These are phyloP conservation scores for Alternaria arborescens DNA, from an alignment of 2,329 filamentous ascomycete species.

Conservation along the genomic window DNA sequence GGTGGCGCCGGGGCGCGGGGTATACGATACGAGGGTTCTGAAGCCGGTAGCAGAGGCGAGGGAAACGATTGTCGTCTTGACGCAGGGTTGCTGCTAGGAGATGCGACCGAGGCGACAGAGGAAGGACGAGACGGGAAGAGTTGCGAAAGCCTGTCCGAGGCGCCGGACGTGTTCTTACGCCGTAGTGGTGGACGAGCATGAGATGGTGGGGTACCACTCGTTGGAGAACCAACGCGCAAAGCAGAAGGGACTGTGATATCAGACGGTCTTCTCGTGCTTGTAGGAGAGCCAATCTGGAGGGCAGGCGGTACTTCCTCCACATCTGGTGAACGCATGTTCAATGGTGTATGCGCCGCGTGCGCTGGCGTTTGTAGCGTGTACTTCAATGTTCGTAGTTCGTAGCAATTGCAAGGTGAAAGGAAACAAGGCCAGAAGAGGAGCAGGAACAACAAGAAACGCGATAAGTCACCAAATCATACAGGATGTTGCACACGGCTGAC, in stretches of 20 bases:
- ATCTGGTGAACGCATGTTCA: slow-evolving; percentile 2
- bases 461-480: slow-evolving; percentile 1
- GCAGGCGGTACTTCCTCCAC: slow-evolving; percentile 44
- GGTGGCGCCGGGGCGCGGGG: slow-evolving; percentile 45
- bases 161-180: slow-evolving; percentile 41
- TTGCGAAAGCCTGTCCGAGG: slow-evolving; percentile 47
- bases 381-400: slow-evolving; percentile 2
- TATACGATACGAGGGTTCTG: slow-evolving; percentile 41
- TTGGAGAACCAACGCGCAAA: slow-evolving; percentile 44
- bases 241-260: slow-evolving; percentile 36
- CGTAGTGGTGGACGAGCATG: slow-evolving; percentile 34
- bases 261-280: slow-evolving; percentile 27
- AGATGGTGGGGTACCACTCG: slow-evolving; percentile 20
- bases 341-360: slow-evolving; percentile 2
- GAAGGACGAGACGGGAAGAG: slow-evolving; percentile 48
- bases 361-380: neutral
- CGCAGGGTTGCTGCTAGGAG: slow-evolving; percentile 23
- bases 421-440: neutral
- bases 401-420: neutral
- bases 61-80: slow-evolving; percentile 43
- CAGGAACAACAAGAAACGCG: neutral
- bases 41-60: slow-evolving; percentile 38
- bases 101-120: slow-evolving; percentile 36
- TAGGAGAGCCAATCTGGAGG: slow-evolving; percentile 43
- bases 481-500: slow-evolving; percentile 22